A percentile compares a stretch with the other conserved stretches of the same genome.
Evolutionary conservation across 768 basidiomycete genomes (phyloP).

Genomic region (Boletellus emodensis): DNA sequence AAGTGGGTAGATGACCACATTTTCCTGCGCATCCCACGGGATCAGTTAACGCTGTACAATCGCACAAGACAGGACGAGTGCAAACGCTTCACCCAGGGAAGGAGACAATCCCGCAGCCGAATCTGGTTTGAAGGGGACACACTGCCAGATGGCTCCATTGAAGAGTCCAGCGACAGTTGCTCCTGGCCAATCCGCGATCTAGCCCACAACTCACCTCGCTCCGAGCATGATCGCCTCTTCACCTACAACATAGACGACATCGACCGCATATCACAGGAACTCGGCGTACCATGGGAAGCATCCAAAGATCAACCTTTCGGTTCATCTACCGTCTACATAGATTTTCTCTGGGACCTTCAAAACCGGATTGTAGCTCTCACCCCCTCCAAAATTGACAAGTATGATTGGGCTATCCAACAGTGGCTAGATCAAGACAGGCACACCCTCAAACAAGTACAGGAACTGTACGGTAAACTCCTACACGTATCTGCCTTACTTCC

Average conservation of each 20-base stretch:
- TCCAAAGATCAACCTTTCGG: constrained; percentile 12
- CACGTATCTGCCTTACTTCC: too few relatives aligned
- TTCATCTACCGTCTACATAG: constrained; percentile 4
- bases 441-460: too few relatives aligned
- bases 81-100: too few relatives aligned
- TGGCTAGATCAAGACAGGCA: too few relatives aligned
- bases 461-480: too few relatives aligned
- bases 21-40: constrained; percentile 3
- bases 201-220: rapidly evolving
- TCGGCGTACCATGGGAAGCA: constrained; percentile 10
- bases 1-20: constrained; percentile 8
- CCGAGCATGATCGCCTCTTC: neutral
- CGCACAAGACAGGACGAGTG: too few relatives aligned
- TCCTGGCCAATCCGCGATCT: neutral
- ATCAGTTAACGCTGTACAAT: neutral
- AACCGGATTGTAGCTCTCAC: too few relatives aligned
- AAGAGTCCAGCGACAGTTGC: neutral
- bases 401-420: too few relatives aligned
- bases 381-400: too few relatives aligned
- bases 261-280: rapidly evolving
- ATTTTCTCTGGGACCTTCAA: constrained; percentile 39
- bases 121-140: neutral
- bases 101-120: neutral
- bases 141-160: neutral
- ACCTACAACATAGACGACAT: constrained; percentile 1